Conservation (phyloP, 179 eudicot genomes). For the Pouteria campechiana region DNA sequence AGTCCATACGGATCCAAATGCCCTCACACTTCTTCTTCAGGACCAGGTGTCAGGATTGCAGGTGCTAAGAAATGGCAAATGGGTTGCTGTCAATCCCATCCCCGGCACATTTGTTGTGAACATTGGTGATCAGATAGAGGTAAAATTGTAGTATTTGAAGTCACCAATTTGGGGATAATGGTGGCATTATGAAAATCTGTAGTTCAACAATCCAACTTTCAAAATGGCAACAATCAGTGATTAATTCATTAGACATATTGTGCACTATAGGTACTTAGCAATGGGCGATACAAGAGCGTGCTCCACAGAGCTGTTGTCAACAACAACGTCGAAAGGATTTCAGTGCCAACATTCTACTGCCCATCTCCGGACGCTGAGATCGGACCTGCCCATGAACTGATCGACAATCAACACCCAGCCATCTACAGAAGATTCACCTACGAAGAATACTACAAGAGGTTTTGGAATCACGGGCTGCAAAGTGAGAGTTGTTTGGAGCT, state of each 20-base stretch:
- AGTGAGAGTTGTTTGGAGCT: slow-evolving; percentile 15
- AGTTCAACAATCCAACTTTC: no score
- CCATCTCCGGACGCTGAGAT: slow-evolving; percentile 17
- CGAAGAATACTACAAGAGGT: slow-evolving; percentile 14
- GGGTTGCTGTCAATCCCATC: slow-evolving; percentile 84
- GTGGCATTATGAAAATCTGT: no score
- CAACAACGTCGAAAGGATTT: slow-evolving; percentile 12
- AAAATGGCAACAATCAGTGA: no score
- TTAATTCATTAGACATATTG: no score
- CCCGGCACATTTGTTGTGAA: slow-evolving; percentile 78
- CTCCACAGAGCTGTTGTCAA: slow-evolving; percentile 18
- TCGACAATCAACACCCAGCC: slow-evolving; percentile 1
- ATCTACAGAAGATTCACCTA: slow-evolving; percentile 13
- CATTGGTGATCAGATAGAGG: slow-evolving; percentile 76
- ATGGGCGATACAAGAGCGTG: slow-evolving; percentile 21
- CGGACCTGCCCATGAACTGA: slow-evolving; percentile 9
- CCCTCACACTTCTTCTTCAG: slow-evolving; percentile 63
- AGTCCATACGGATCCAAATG: slow-evolving; percentile 77
- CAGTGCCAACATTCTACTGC: slow-evolving; percentile 26
- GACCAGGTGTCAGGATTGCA: slow-evolving; percentile 76
- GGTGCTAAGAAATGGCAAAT: slow-evolving; percentile 64
- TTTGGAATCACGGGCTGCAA: slow-evolving; percentile 16
- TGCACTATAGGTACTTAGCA: slow-evolving; percentile 25
- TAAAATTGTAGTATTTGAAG: no score
- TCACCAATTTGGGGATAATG: no score